Percentiles rank a stretch among this genome's conserved stretches.
These are phyloP conservation scores for Persicaria maculosa DNA, from an alignment of 148 eudicot species.

Conservation along the genomic window DNA sequence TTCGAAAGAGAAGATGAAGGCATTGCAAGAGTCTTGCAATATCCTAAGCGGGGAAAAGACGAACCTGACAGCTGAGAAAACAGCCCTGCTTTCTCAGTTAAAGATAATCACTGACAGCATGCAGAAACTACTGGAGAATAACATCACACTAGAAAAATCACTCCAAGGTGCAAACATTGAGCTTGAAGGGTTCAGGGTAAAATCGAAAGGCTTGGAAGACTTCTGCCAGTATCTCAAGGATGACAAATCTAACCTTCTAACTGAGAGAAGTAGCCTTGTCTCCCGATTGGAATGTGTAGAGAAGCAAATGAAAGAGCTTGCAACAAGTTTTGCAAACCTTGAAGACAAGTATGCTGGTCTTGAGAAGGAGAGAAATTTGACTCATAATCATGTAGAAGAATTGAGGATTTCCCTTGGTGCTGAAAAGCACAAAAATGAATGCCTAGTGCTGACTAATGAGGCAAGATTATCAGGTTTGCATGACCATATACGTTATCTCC, in stretches of 20 bases:
- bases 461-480: slow-evolving; percentile 57
- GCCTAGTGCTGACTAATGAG: slow-evolving; percentile 39
- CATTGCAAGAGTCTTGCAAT: slow-evolving; percentile 44
- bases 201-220: slow-evolving; percentile 75
- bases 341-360: slow-evolving; percentile 57
- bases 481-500: slow-evolving; percentile 45
- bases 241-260: slow-evolving; percentile 57
- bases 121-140: slow-evolving; percentile 74
- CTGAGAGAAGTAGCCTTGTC: slow-evolving; percentile 48
- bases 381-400: slow-evolving; percentile 47
- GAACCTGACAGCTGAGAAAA: slow-evolving; percentile 56
- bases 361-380: slow-evolving; percentile 61
- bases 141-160: slow-evolving; percentile 59
- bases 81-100: slow-evolving; percentile 66
- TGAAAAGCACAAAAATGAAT: slow-evolving; percentile 58
- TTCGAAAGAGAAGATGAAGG: slow-evolving; percentile 42
- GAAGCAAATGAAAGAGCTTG: slow-evolving; percentile 51
- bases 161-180: slow-evolving; percentile 61
- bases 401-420: slow-evolving; percentile 44
- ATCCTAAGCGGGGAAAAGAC: slow-evolving; percentile 56
- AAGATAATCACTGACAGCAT: slow-evolving; percentile 59
- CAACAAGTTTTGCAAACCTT: slow-evolving; percentile 48
- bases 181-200: slow-evolving; percentile 73
- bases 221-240: slow-evolving; percentile 54
- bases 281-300: slow-evolving; percentile 65